Conservation (phyloP, 2,329 filamentous ascomycete genomes). For the Colletotrichum liriopes region DNA sequence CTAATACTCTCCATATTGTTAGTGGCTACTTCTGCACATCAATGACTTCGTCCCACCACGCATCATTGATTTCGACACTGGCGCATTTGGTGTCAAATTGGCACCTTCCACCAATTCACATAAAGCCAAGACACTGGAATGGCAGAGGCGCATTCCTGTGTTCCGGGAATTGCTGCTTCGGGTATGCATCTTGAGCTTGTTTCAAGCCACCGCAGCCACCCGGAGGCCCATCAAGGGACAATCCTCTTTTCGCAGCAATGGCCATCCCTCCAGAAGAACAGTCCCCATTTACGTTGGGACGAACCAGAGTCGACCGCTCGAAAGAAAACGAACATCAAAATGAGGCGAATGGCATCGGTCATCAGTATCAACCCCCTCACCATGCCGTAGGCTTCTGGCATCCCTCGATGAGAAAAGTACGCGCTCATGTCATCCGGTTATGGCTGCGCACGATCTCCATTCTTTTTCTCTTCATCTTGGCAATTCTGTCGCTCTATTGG, state of each 20-base stretch:
- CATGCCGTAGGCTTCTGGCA: constrained; percentile 63
- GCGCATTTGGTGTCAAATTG: background rate
- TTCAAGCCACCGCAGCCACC: background rate
- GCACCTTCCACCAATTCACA: background rate
- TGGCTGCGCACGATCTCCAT: constrained; percentile 53
- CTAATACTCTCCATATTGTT: background rate
- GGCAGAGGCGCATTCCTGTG: background rate
- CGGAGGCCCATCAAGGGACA: background rate
- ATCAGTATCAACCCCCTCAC: constrained; percentile 39
- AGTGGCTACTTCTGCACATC: background rate
- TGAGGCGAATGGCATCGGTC: constrained; percentile 1
- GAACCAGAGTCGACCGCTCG: background rate
- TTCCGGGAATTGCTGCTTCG: background rate
- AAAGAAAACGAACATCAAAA: background rate
- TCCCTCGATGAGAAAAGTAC: constrained; percentile 50
- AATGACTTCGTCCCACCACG: background rate
- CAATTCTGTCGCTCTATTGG: constrained; percentile 74
- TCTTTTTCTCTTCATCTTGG: constrained; percentile 70
- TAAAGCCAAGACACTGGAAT: constrained; percentile 25
- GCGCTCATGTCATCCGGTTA: constrained; percentile 47
- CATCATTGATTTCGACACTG: constrained; percentile 25
- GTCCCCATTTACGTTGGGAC: too few relatives aligned
- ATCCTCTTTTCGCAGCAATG: background rate
- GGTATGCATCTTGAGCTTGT: background rate
- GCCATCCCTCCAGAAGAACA: background rate